A percentile compares a stretch with the other conserved stretches of the same genome.
Evolutionary conservation across 441 rosid species (phyloP).

Genomic region (Macaranga tanarius): DNA sequence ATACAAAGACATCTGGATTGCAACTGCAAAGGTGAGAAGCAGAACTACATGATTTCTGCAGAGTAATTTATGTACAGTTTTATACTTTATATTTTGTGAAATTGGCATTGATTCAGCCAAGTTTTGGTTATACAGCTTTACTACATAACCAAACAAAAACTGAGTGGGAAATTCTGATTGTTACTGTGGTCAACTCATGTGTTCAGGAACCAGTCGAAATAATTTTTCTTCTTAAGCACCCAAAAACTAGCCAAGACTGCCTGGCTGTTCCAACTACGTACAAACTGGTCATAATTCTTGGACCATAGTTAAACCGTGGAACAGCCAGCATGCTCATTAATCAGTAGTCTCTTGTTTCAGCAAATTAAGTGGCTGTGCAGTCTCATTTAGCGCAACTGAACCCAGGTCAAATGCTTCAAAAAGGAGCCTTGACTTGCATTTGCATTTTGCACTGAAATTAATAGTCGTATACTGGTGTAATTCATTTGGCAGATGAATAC

Average conservation of each 20-base stretch:
- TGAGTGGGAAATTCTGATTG: too few species aligned
- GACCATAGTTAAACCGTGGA: too few species aligned
- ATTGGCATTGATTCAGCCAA: not conserved
- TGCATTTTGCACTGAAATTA: not conserved
- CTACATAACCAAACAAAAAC: not conserved
- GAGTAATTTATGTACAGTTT: not conserved
- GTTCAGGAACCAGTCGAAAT: too few species aligned
- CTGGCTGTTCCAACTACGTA: too few species aligned
- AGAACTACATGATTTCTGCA: not conserved
- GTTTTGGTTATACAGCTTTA: not conserved
- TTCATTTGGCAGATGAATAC: slow-evolving; percentile 71
- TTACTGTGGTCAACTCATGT: too few species aligned
- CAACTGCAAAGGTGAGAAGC: slow-evolving; percentile 81
- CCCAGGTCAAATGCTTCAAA: not conserved
- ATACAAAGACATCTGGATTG: slow-evolving; percentile 79
- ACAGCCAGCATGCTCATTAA: too few species aligned
- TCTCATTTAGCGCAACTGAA: not conserved
- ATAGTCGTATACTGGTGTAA: slow-evolving; percentile 8
- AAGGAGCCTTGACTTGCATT: not conserved
- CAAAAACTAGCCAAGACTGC: too few species aligned
- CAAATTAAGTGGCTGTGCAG: not conserved
- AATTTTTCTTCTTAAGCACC: too few species aligned
- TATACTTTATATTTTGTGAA: not conserved
- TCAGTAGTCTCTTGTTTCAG: not conserved
- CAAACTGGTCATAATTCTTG: too few species aligned